Evolutionary conservation across 129 eudicot genomes (phyloP).

Genomic region (Saussurea involucrata): DNA sequence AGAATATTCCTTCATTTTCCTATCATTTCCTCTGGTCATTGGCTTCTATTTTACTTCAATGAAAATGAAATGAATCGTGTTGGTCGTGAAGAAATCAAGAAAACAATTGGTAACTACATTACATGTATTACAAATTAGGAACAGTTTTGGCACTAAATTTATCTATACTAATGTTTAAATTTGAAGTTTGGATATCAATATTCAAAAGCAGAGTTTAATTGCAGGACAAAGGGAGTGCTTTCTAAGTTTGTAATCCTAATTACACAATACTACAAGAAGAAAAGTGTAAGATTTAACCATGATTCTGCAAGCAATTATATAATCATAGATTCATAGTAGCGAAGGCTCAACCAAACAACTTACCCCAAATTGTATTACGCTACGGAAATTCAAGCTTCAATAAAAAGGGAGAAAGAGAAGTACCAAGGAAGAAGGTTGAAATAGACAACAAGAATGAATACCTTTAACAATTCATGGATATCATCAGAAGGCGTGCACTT

Average conservation of each 20-base stretch:
- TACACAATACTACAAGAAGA: neutral
- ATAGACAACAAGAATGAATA: neutral
- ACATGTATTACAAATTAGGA: neutral
- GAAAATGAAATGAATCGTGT: neutral
- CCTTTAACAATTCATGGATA: constrained; percentile 31
- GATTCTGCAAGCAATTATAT: neutral
- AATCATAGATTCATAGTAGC: neutral
- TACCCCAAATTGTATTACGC: constrained; percentile 3
- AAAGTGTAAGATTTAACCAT: neutral
- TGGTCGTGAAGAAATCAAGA: neutral
- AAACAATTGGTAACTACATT: neutral
- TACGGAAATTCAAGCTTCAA: neutral
- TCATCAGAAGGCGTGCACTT: constrained; percentile 31
- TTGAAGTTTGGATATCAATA: neutral
- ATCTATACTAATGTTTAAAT: neutral
- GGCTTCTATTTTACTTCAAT: neutral
- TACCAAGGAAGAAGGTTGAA: neutral
- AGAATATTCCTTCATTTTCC: neutral
- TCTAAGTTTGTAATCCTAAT: neutral
- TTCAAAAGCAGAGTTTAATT: neutral
- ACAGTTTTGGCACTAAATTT: neutral
- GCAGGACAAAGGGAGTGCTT: neutral
- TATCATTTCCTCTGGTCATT: neutral
- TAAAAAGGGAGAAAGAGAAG: neutral
- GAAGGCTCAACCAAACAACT: neutral